These are phyloP conservation scores for Micromonas commoda DNA, from an alignment of 139 green algal genomes.

Conservation along the genomic window DNA sequence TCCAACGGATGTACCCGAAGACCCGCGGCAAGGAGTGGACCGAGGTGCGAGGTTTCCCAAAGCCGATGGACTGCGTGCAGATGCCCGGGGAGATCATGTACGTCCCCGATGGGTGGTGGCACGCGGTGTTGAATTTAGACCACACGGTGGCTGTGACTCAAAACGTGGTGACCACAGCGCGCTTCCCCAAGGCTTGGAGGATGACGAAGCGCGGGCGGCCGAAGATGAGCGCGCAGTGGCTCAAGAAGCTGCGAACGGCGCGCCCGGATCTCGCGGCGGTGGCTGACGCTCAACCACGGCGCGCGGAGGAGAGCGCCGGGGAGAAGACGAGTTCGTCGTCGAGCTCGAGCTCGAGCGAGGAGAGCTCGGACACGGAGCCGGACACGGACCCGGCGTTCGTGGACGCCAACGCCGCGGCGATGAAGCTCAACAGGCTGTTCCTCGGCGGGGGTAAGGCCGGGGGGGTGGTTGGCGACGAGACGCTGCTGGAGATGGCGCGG, in stretches of 20 bases:
- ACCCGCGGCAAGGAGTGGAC: neutral
- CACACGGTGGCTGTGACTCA: constrained; percentile 43
- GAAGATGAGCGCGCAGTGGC: constrained; percentile 23
- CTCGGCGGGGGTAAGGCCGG: too few species aligned
- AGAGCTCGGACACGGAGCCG: neutral
- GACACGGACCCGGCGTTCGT: too few species aligned
- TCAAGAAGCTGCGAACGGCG: constrained; percentile 2
- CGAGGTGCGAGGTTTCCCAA: neutral
- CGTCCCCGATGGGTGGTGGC: constrained; percentile 84
- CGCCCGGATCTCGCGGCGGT: constrained; percentile 1
- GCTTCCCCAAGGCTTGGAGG: neutral
- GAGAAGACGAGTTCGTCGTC: constrained; percentile 4
- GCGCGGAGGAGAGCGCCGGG: neutral
- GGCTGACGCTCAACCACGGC: neutral
- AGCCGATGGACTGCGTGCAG: constrained; percentile 46
- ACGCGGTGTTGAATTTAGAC: constrained; percentile 75
- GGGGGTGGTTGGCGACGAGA: too few species aligned
- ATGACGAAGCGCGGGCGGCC: constrained; percentile 3
- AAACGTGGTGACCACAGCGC: constrained; percentile 24
- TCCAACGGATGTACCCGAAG: neutral
- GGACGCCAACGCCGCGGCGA: too few species aligned
- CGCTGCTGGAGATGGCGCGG: neutral
- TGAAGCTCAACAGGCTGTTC: too few species aligned
- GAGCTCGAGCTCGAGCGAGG: neutral
- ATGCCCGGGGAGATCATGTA: constrained; percentile 72